Percentiles rank a stretch among this genome's conserved stretches.
phyloP scores from a whole-genome alignment of 2,329 filamentous ascomycete genomes.

The Penicillium sp. region DNA sequence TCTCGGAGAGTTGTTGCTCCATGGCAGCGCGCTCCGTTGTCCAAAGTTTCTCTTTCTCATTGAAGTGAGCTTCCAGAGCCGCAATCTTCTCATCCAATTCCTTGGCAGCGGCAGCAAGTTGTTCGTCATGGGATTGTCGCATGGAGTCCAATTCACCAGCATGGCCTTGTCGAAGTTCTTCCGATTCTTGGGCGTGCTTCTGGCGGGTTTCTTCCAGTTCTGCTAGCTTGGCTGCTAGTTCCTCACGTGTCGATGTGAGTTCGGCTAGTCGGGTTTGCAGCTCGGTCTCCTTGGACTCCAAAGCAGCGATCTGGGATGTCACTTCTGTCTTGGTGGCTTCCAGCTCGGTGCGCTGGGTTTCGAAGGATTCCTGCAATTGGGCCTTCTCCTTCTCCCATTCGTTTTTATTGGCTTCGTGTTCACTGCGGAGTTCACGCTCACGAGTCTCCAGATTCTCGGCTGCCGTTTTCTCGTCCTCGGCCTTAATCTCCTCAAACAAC shows the following conservation, averaged over 20 bases:
- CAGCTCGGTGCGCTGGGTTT: constrained; percentile 35
- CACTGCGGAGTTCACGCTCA: constrained; percentile 44
- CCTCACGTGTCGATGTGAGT: constrained; percentile 25
- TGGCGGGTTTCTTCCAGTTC: constrained; percentile 32
- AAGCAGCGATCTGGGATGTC: constrained; percentile 30
- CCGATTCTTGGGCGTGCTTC: constrained; percentile 26
- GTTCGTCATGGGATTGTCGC: constrained; percentile 23
- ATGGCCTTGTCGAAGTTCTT: constrained; percentile 22
- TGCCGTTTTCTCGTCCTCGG: constrained; percentile 40
- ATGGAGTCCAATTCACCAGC: constrained; percentile 24
- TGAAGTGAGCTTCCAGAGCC: constrained; percentile 24
- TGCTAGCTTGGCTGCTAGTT: constrained; percentile 25
- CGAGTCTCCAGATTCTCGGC: constrained; percentile 36
- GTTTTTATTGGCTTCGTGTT: constrained; percentile 33
- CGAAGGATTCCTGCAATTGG: constrained; percentile 37
- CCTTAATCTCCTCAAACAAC: constrained; percentile 47
- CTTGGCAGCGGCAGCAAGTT: constrained; percentile 23
- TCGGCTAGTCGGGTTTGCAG: constrained; percentile 27
- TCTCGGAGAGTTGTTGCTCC: constrained; percentile 40
- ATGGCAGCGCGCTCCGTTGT: constrained; percentile 29
- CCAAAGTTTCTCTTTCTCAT: constrained; percentile 34
- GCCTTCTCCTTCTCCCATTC: constrained; percentile 38
- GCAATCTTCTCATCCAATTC: constrained; percentile 26
- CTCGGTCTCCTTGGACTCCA: constrained; percentile 34
- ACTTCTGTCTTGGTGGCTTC: constrained; percentile 30